Conservation (phyloP, 75 land plant genomes). For the Cupressus sempervirens region DNA sequence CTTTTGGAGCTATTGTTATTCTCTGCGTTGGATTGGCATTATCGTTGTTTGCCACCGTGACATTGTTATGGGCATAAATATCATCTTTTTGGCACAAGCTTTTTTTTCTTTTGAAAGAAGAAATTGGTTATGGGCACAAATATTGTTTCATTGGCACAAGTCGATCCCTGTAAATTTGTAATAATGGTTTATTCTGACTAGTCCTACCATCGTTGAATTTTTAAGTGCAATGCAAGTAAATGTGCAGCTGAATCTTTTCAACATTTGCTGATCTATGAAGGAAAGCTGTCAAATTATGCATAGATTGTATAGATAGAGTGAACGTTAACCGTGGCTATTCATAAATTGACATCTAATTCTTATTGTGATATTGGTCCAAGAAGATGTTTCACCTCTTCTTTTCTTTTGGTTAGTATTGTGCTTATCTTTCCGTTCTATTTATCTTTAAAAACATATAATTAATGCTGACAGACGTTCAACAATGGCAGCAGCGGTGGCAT, state of each 20-base stretch:
- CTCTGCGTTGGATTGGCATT: slow-evolving; percentile 51
- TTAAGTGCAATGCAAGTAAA: not conserved
- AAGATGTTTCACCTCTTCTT: not conserved
- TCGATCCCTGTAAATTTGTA: not conserved
- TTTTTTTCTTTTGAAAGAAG: too few relatives aligned
- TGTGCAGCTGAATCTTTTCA: not conserved
- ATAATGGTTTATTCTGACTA: not conserved
- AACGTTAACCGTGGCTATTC: not conserved
- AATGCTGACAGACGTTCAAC: too few relatives aligned
- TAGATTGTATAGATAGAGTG: not conserved
- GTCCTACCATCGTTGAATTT: not conserved
- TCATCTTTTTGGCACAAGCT: too few relatives aligned
- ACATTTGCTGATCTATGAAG: not conserved
- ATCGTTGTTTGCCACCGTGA: slow-evolving; percentile 39
- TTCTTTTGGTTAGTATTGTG: too few relatives aligned
- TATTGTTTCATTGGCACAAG: too few relatives aligned
- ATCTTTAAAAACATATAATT: too few relatives aligned
- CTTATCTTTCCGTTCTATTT: too few relatives aligned
- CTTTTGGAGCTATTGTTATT: slow-evolving; percentile 54
- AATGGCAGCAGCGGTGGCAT: too few relatives aligned
- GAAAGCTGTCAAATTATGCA: not conserved
- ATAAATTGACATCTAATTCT: not conserved
- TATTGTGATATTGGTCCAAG: not conserved
- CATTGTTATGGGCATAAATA: slow-evolving; percentile 52
- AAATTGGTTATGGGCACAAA: too few relatives aligned